Base-by-base conservation (phyloP, 495 filamentous ascomycete genomes). In the Pseudoneurospora amorphoporcata region DNA sequence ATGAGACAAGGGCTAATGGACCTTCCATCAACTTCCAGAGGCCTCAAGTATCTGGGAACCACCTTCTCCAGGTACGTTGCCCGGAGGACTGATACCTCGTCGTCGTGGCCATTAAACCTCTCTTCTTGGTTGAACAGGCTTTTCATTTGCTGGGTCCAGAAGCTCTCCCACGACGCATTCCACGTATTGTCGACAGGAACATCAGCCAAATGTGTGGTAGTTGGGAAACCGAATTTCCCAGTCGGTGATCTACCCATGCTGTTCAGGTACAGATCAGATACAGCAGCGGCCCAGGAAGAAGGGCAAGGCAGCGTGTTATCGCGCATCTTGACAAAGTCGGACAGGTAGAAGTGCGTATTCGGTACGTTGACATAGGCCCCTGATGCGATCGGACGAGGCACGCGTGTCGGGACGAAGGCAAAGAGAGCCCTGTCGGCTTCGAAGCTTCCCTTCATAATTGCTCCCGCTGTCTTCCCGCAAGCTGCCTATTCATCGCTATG, bases 1-100 rank as follows among this genome's bases (percentile, higher is more conserved):
- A 86, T 79, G 3, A 86, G 75, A 8, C 79, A 80, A 1, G 85
- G 85, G 35, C 78, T 81, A 16, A 87, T 74, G 0, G 19, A 75
- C 40, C 82, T 76, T 8, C 85, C 85, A 0, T 83, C 77, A 8
- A 72, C 76, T 73, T 86, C 78, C 7, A 87, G 73, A 1, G 82
- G 80, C 2, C 81, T 42, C 7, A 84, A 68, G 7, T 82, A 75
- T 9, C 74, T 70, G 4, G 84, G 83, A 23, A 86, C 75, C 9
- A 85, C 79, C 45, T 80, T 77, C 3, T 80, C 75, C 40, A 85
- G 70, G 71, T 74, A 76, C 16, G 73, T 6, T 29, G 47, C 16
- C 19, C 38, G 32, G 7, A 69, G 68, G 29, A 14, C 37, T 0
- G 32, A 23, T 5, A 69, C 8, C 70, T 72, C 68, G 45, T 58